phyloP scores from a whole-genome alignment of 2,329 filamentous ascomycete species.

The Microdochium bolleyi region DNA sequence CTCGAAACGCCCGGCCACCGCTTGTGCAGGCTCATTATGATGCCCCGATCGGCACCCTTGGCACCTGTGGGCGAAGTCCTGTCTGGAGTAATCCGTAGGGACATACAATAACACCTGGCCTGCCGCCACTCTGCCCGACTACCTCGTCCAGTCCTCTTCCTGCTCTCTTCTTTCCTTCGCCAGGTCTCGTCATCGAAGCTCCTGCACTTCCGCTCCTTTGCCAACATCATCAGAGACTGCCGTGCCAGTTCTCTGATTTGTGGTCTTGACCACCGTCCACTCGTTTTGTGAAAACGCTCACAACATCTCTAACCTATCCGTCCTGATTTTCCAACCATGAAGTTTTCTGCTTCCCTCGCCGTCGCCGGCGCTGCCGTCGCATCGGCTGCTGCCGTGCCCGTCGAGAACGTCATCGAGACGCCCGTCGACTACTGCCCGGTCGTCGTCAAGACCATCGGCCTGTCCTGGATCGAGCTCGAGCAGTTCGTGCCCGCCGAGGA shows the following conservation, averaged over 20 bases:
- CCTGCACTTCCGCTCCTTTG: neutral
- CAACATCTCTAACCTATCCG: neutral
- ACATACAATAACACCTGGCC: too few relatives aligned
- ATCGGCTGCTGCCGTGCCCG: neutral
- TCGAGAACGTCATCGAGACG: neutral
- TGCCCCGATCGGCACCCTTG: neutral
- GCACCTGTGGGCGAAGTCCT: neutral
- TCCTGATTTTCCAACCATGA: too few relatives aligned
- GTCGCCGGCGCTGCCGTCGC: neutral
- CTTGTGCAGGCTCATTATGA: neutral
- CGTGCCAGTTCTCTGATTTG: neutral
- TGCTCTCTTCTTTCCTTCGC: neutral
- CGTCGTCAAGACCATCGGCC: neutral
- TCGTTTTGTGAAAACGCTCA: neutral
- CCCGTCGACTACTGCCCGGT: neutral
- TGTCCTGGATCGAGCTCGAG: neutral
- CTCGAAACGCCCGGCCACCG: neutral
- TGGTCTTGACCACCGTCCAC: constrained; percentile 1
- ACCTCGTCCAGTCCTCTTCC: neutral
- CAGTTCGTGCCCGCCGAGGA: neutral
- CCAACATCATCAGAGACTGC: neutral
- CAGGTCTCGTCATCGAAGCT: neutral
- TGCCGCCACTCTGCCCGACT: neutral
- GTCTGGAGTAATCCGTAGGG: neutral
- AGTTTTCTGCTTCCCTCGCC: neutral